Evolutionary conservation across 805 yeast genomes (phyloP).

Genomic region (Lachancea mirantina): DNA sequence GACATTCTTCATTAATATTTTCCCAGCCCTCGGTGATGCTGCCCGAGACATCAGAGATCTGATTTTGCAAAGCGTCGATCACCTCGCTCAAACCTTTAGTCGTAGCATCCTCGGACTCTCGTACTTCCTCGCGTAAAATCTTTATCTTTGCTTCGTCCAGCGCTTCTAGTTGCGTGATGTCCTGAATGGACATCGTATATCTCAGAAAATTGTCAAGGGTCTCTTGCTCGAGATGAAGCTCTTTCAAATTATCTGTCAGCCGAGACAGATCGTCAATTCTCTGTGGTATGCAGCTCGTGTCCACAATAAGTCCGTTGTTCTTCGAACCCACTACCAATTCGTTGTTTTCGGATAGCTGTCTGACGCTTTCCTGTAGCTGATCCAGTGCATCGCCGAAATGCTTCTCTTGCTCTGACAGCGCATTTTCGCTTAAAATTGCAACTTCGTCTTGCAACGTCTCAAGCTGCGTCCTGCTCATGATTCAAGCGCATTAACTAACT

Average conservation of each 20-base stretch:
- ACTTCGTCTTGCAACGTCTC: constrained; percentile 13
- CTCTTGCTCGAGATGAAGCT: constrained; percentile 28
- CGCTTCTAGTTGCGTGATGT: constrained; percentile 15
- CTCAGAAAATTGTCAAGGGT: constrained; percentile 28
- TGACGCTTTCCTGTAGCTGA: constrained; percentile 20
- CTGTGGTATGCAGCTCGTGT: constrained; percentile 13
- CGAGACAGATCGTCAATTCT: constrained; percentile 18
- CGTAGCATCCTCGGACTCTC: constrained; percentile 14
- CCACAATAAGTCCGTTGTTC: constrained; percentile 7
- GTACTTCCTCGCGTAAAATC: too few relatives aligned
- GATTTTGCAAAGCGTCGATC: constrained; percentile 16
- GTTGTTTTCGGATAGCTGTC: constrained; percentile 18
- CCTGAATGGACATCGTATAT: constrained; percentile 22
- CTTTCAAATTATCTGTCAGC: constrained; percentile 18
- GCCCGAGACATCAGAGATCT: too few relatives aligned
- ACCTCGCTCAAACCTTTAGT: constrained; percentile 14
- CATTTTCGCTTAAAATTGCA: constrained; percentile 14
- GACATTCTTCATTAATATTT: constrained; percentile 17
- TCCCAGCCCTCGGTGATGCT: constrained; percentile 17
- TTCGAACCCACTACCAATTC: constrained; percentile 11
- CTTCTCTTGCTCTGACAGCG: constrained; percentile 18
- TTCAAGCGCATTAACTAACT: too few relatives aligned
- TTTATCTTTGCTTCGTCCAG: too few relatives aligned
- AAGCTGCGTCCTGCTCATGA: too few relatives aligned
- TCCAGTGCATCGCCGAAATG: constrained; percentile 13